Evolutionary conservation across 2,329 filamentous ascomycete species (phyloP).

Genomic region (Botryotinia calthae): DNA sequence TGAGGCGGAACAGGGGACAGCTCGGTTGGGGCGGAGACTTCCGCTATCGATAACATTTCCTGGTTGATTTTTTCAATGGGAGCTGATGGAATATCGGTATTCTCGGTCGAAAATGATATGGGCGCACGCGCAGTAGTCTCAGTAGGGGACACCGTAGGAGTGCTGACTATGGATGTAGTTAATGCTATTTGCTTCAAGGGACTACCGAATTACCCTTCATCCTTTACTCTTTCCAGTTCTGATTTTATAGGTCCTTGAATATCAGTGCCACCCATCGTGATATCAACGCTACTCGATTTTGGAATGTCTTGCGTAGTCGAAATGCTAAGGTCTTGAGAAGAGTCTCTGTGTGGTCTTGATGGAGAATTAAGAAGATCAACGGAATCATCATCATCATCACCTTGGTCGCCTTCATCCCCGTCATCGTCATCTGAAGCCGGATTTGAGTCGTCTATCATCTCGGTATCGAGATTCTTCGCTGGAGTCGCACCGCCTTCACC

Average conservation of each 20-base stretch:
- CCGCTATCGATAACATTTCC: conserved; percentile 26
- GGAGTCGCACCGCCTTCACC: conserved; percentile 22
- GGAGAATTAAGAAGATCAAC: conserved; percentile 34
- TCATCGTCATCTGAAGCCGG: conserved; percentile 36
- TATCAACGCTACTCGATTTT: conserved; percentile 22
- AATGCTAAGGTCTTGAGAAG: conserved; percentile 23
- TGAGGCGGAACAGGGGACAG: conserved; percentile 29
- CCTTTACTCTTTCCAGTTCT: conserved; percentile 23
- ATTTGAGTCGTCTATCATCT: conserved; percentile 37
- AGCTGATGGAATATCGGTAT: background rate
- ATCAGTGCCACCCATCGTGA: conserved; percentile 26
- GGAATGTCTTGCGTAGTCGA: conserved; percentile 19
- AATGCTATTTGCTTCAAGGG: conserved; percentile 36
- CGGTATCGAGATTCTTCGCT: conserved; percentile 35
- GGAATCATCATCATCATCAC: conserved; percentile 49
- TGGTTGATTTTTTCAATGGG: conserved; percentile 23
- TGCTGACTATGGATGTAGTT: conserved; percentile 33
- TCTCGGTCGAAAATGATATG: background rate
- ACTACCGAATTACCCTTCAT: conserved; percentile 33
- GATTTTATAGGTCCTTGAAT: conserved; percentile 20
- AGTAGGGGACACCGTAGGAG: conserved; percentile 29
- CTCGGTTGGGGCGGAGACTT: conserved; percentile 20
- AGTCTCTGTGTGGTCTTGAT: conserved; percentile 32
- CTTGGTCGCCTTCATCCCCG: conserved; percentile 38
- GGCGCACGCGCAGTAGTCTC: conserved; percentile 2